These are phyloP conservation scores for Biscogniauxia sp. DNA, from an alignment of 2,329 filamentous ascomycete genomes.

Conservation along the genomic window DNA sequence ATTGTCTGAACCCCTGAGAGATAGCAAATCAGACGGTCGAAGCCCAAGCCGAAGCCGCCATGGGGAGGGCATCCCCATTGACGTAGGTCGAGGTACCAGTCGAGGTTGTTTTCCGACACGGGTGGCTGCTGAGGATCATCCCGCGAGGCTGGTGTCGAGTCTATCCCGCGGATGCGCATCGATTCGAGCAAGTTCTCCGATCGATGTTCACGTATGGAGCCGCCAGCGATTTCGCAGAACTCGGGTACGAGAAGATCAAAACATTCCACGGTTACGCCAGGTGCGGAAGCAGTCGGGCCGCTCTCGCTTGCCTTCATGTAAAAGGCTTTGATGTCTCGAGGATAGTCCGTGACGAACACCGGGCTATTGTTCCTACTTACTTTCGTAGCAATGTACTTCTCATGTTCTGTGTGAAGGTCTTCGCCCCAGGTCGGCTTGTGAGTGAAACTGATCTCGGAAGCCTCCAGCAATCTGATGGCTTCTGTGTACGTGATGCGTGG, in stretches of 20 bases:
- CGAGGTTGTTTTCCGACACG: constrained; percentile 44
- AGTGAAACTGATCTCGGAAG: constrained; percentile 61
- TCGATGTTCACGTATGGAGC: constrained; percentile 84
- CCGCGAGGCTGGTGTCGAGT: constrained; percentile 32
- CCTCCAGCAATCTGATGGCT: constrained; percentile 67
- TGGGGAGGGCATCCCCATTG: constrained; percentile 90
- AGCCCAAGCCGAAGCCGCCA: constrained; percentile 86
- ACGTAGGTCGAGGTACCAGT: constrained; percentile 87
- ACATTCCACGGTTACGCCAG: constrained; percentile 69
- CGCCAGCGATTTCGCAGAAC: constrained; percentile 82
- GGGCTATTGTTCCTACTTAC: constrained; percentile 56
- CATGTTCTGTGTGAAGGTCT: constrained; percentile 87
- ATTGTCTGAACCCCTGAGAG: constrained; percentile 78
- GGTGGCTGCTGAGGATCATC: constrained; percentile 25
- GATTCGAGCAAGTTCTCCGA: constrained; percentile 63
- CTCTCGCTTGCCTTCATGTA: constrained; percentile 59
- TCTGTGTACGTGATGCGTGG: constrained; percentile 79
- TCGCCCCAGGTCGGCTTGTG: constrained; percentile 67
- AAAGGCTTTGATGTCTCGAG: constrained; percentile 85
- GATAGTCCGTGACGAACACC: constrained; percentile 91
- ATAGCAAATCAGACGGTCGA: constrained; percentile 83
- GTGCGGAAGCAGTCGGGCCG: constrained; percentile 7
- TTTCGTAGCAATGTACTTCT: constrained; percentile 74
- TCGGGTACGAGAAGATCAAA: constrained; percentile 88
- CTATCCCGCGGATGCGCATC: constrained; percentile 68